A percentile compares a stretch with the other conserved stretches of the same genome.
Conservation (phyloP, 148 eudicot species). For the Linanthus parryae region DNA sequence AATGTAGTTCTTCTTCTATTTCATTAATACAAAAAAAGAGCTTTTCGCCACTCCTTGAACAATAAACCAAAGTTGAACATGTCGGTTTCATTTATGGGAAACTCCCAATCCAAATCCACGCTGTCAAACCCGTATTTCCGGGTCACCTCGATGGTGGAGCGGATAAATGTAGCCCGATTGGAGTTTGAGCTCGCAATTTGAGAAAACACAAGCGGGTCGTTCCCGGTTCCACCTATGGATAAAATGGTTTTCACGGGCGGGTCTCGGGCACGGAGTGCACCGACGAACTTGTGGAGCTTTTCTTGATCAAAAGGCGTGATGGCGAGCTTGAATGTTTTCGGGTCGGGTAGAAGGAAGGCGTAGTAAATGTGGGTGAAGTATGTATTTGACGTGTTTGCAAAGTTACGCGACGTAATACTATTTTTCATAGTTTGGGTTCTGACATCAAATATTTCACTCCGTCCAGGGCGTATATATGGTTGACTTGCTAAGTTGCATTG, state of each 20-base stretch:
- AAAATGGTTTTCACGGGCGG: slow-evolving; percentile 7
- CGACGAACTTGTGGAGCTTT: slow-evolving; percentile 3
- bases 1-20: too few relatives aligned
- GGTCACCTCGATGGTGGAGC: slow-evolving; percentile 15
- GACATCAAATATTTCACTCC: too few relatives aligned
- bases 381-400: too few relatives aligned
- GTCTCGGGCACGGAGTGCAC: slow-evolving; percentile 4
- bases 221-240: slow-evolving; percentile 18
- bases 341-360: slow-evolving; percentile 14
- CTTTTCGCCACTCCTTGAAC: slow-evolving; percentile 22
- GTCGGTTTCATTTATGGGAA: slow-evolving; percentile 6
- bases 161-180: slow-evolving; percentile 6
- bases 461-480: too few relatives aligned
- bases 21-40: too few relatives aligned
- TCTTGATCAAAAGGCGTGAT: slow-evolving; percentile 2
- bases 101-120: slow-evolving; percentile 21
- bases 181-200: neutral
- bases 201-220: slow-evolving; percentile 7
- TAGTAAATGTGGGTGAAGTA: slow-evolving; percentile 18
- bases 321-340: slow-evolving; percentile 5
- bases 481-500: too few relatives aligned
- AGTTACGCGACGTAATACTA: too few relatives aligned
- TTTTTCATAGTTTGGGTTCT: too few relatives aligned
- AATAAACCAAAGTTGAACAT: slow-evolving; percentile 15
- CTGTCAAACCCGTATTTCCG: slow-evolving; percentile 19